phyloP scores from a whole-genome alignment of 768 basidiomycete genomes.

The Xerocomus spinulosus region DNA sequence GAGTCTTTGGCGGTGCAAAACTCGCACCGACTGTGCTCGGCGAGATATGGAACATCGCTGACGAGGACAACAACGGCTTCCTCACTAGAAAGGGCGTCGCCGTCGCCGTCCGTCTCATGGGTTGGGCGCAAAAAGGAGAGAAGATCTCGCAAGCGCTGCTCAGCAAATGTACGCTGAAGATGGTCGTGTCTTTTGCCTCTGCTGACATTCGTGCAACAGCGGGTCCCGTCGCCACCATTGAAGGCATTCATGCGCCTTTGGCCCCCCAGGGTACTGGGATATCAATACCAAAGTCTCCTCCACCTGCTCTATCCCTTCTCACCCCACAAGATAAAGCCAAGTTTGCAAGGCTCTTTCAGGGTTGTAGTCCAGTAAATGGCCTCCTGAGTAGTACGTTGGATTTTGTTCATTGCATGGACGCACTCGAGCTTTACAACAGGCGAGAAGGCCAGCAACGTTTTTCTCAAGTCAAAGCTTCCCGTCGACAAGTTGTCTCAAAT shows the following conservation, averaged over 20 bases:
- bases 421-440: constrained; percentile 39
- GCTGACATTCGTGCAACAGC: constrained; percentile 43
- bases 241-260: constrained; percentile 52
- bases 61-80: constrained; percentile 91
- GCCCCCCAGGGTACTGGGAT: constrained; percentile 53
- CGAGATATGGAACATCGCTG: constrained; percentile 91
- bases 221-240: constrained; percentile 78
- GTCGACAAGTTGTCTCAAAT: constrained; percentile 88
- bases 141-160: constrained; percentile 57
- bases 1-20: constrained; percentile 78
- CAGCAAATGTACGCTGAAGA: constrained; percentile 63
- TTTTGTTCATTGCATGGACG: neutral
- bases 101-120: constrained; percentile 85
- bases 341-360: constrained; percentile 74
- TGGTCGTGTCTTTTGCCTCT: neutral
- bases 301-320: constrained; percentile 57
- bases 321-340: constrained; percentile 79
- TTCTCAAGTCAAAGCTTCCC: constrained; percentile 84
- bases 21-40: constrained; percentile 75
- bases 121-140: constrained; percentile 87
- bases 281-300: constrained; percentile 60
- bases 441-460: constrained; percentile 85
- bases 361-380: constrained; percentile 68
- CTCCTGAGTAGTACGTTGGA: constrained; percentile 64
- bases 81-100: constrained; percentile 85